These are phyloP conservation scores for Diaporthe sp. DNA, from an alignment of 2,329 filamentous ascomycete species.

Conservation along the genomic window DNA sequence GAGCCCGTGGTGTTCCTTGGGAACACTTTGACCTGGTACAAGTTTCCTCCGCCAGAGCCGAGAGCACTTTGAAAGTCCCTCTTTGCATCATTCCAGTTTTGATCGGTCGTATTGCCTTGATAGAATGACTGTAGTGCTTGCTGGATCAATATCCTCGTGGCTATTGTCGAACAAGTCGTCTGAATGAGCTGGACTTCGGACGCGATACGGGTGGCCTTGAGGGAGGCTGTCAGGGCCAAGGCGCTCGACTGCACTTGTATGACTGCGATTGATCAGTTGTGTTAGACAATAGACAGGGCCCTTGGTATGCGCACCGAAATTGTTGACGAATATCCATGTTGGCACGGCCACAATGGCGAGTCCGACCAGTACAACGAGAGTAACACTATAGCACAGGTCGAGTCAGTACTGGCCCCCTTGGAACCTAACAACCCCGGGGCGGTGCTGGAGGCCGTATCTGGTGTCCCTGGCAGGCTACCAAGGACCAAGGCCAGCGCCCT, in stretches of 20 bases:
- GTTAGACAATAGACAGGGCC: not conserved
- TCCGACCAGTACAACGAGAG: slow-evolving; percentile 78
- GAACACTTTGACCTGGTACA: slow-evolving; percentile 80
- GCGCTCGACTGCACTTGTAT: slow-evolving; percentile 65
- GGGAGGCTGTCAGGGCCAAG: slow-evolving; percentile 81
- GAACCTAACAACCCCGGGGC: not conserved
- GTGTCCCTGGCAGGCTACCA: not conserved
- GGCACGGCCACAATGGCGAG: slow-evolving; percentile 84
- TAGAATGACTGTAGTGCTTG: slow-evolving; percentile 63
- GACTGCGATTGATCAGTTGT: slow-evolving; percentile 43
- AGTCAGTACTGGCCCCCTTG: slow-evolving; percentile 3
- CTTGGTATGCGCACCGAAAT: slow-evolving; percentile 46
- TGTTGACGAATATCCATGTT: slow-evolving; percentile 70
- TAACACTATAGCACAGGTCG: slow-evolving; percentile 60
- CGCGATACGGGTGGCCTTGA: slow-evolving; percentile 85
- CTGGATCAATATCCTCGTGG: slow-evolving; percentile 73
- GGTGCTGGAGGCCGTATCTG: not conserved
- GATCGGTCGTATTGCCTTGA: slow-evolving; percentile 61
- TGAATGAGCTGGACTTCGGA: slow-evolving; percentile 84
- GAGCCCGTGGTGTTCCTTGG: slow-evolving; percentile 73
- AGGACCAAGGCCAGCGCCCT: not conserved
- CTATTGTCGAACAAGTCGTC: slow-evolving; percentile 77
- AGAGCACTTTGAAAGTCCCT: slow-evolving; percentile 80
- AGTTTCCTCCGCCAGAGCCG: slow-evolving; percentile 61
- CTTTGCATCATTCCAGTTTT: slow-evolving; percentile 70